Evolutionary conservation across 495 filamentous ascomycete genomes (phyloP), one percentile per base, ranked within the genome.

Genomic region (Hypoxylon intermedium): DNA sequence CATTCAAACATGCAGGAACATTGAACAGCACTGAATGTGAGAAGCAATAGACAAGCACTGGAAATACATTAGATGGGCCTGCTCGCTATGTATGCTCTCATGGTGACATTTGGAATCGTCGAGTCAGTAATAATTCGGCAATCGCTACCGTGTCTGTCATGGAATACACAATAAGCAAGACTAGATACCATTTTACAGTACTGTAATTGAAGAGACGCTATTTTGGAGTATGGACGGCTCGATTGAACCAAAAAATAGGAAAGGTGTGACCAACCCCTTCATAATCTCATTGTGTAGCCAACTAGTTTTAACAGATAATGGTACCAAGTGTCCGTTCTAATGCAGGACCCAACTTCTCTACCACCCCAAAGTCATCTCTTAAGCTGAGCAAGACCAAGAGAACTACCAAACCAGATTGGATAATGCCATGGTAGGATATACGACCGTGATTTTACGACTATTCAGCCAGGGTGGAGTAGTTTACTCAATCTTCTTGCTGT

Each of bases 401-500:
- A n/a, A n/a, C n/a, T 5, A 33, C 30, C 9, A 4, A 33, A 33
- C 30, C 50, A 55, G 43, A 33, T n/a, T n/a, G n/a, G n/a, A 44
- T 26, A 30, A 34, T 43, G 37, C 33, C 31, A 6, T 30, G 40
- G 37, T 21, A 19, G 33, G 31, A 43, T 34, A 16, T 12, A 13
- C 38, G n/a, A 9, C 40, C 19, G 12, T 19, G n/a, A 16, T 46
- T 45, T 45, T 31, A 26, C 23, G 37, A 15, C 9, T 12, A 13
- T 20, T 49, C 12, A 52, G 28, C 37, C 6, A 36, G n/a, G n/a
- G 15, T 15, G 34, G 43, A 36, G 36, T 20, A 6, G 53, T 31
- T 57, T 62, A 65, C 18, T 60, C 53, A 12, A 55, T 30, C 50
- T 69, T 64, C 55, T 67, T 64, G 64, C 68, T 67, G 50, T 62